These are phyloP conservation scores for Podaxis carcinomalis DNA, from an alignment of 768 basidiomycete species.

Conservation along the genomic window DNA sequence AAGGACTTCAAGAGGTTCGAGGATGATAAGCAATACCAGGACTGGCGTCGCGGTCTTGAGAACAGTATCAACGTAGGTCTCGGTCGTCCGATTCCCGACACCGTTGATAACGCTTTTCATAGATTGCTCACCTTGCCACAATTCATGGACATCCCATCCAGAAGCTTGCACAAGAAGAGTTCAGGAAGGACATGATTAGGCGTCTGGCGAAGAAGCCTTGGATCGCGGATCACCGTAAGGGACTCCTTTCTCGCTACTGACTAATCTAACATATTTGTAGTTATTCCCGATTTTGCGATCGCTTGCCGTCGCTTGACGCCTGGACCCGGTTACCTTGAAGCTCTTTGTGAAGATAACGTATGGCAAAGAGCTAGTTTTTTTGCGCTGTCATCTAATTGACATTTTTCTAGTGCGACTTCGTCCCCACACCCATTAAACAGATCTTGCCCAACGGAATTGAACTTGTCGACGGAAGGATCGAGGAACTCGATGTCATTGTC, in stretches of 20 bases:
- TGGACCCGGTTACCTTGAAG: slow-evolving; percentile 65
- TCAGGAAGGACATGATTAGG: slow-evolving; percentile 42
- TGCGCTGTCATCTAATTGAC: background rate
- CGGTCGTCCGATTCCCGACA: background rate
- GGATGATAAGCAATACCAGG: slow-evolving; percentile 43
- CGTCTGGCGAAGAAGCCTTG: slow-evolving; percentile 53
- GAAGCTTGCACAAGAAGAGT: slow-evolving; percentile 27
- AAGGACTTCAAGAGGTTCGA: slow-evolving; percentile 46
- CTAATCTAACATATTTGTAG: slow-evolving; percentile 21
- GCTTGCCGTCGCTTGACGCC: slow-evolving; percentile 63
- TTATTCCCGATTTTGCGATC: slow-evolving; percentile 57
- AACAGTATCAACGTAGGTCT: slow-evolving; percentile 42
- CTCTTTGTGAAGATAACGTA: slow-evolving; percentile 60
- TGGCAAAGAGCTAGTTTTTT: slow-evolving; percentile 3
- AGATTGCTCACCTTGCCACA: slow-evolving; percentile 39
- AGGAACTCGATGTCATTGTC: slow-evolving; percentile 55
- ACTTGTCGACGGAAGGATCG: slow-evolving; percentile 46
- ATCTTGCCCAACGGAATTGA: slow-evolving; percentile 54
- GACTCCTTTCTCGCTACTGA: background rate
- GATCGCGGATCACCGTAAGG: slow-evolving; percentile 53
- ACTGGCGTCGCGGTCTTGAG: slow-evolving; percentile 47
- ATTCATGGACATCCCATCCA: slow-evolving; percentile 35
- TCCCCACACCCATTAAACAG: slow-evolving; percentile 44
- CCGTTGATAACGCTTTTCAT: background rate
- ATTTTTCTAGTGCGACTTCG: slow-evolving; percentile 45